These are phyloP conservation scores for Brassica cretica DNA, from an alignment of 345 rosid species.

Conservation along the genomic window DNA sequence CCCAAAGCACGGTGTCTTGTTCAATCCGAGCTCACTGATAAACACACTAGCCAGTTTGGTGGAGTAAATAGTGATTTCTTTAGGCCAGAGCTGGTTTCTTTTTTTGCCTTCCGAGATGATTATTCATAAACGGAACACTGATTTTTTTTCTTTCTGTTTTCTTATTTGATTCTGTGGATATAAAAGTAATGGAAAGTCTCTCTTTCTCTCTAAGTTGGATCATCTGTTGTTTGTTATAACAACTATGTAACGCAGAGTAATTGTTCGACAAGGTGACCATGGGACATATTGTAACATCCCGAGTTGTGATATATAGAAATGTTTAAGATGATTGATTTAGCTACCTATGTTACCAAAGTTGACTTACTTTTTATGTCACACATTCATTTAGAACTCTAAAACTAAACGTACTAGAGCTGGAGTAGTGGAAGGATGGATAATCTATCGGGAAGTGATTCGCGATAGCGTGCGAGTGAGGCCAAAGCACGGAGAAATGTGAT, in stretches of 20 bases:
- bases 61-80: slow-evolving; percentile 30
- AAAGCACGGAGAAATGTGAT: no score
- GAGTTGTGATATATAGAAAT: no score
- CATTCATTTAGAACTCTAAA: no score
- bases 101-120: not conserved
- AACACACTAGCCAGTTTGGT: slow-evolving; percentile 54
- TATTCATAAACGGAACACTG: not conserved
- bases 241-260: not conserved
- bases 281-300: not conserved
- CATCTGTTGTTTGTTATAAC: not conserved
- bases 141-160: not conserved
- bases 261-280: not conserved
- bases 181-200: not conserved
- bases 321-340: no score
- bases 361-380: no score
- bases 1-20: slow-evolving; percentile 63
- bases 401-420: no score
- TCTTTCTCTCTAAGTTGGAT: not conserved
- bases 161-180: slow-evolving; percentile 1
- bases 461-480: no score
- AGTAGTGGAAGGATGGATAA: no score
- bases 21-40: slow-evolving; percentile 65
- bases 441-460: no score
- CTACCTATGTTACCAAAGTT: no score
- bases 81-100: slow-evolving; percentile 24